A percentile compares a stretch with the other conserved stretches of the same genome.
phyloP scores from a whole-genome alignment of 352 stramenopile genomes.

The Phytopythium mirpurense region DNA sequence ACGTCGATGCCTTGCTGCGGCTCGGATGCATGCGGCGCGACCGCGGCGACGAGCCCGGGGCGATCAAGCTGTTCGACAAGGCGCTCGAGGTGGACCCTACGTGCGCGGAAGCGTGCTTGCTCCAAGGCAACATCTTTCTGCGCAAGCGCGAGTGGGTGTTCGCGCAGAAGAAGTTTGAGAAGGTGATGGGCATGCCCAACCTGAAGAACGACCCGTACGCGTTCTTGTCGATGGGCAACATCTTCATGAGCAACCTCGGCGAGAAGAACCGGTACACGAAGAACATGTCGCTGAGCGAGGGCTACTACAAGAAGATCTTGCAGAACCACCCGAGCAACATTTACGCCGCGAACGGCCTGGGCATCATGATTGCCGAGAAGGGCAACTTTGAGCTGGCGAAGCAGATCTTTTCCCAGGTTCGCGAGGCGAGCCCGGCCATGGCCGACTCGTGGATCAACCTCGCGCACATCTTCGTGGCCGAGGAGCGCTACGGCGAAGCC shows the following conservation, averaged over 20 bases:
- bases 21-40: conserved; percentile 93
- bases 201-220: conserved; percentile 96
- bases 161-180: conserved; percentile 92
- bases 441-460: conserved; percentile 96
- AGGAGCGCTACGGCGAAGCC: conserved; percentile 94
- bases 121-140: conserved; percentile 96
- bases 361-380: conserved; percentile 97
- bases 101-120: conserved; percentile 89
- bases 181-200: conserved; percentile 93
- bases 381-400: conserved; percentile 95
- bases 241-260: conserved; percentile 97
- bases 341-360: conserved; percentile 96
- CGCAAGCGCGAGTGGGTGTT: conserved; percentile 93
- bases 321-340: conserved; percentile 92
- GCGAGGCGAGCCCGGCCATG: conserved; percentile 95
- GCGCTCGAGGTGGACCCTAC: conserved; percentile 89
- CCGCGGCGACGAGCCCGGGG: conserved; percentile 87
- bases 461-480: conserved; percentile 95
- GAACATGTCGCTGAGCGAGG: conserved; percentile 92
- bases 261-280: conserved; percentile 95
- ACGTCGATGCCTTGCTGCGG: conserved; percentile 93
- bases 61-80: conserved; percentile 91
- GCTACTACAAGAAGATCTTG: conserved; percentile 96
- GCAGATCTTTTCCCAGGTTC: conserved; percentile 95
- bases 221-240: conserved; percentile 96